These are phyloP conservation scores for Grammothele lineata DNA, from an alignment of 768 basidiomycete genomes.

Conservation along the genomic window DNA sequence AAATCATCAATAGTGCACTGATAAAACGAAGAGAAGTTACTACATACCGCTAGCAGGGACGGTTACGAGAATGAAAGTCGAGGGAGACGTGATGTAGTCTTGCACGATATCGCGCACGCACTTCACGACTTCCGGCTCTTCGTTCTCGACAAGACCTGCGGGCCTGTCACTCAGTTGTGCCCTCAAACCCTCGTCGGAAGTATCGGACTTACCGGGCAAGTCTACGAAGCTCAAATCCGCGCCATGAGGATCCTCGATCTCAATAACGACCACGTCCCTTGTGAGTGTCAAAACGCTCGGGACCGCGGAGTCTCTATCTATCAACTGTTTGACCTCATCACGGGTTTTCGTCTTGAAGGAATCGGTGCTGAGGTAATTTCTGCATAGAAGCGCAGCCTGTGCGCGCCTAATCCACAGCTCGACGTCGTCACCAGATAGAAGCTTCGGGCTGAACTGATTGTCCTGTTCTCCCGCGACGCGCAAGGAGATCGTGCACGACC, in stretches of 20 bases:
- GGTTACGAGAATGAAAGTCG: conserved; percentile 60
- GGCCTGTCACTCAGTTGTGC: too few species aligned
- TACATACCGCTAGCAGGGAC: conserved; percentile 58
- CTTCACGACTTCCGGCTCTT: conserved; percentile 33
- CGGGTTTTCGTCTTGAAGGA: conserved; percentile 22
- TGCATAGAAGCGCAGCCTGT: conserved; percentile 41
- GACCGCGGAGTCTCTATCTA: conserved; percentile 10
- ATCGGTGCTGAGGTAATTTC: conserved; percentile 12
- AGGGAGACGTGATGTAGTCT: conserved; percentile 40
- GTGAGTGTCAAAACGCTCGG: conserved; percentile 21
- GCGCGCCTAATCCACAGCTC: conserved; percentile 44
- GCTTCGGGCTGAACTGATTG: conserved; percentile 24
- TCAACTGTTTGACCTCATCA: conserved; percentile 23
- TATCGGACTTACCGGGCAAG: conserved; percentile 23
- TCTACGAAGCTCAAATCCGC: conserved; percentile 19
- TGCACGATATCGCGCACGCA: conserved; percentile 47
- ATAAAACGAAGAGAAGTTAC: neutral
- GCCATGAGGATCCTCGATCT: conserved; percentile 26
- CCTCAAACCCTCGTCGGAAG: too few species aligned
- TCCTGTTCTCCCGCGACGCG: conserved; percentile 16
- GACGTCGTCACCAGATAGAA: conserved; percentile 30
- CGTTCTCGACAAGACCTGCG: conserved; percentile 57
- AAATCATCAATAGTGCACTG: too few species aligned
- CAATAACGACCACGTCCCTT: conserved; percentile 24
- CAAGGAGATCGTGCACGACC: conserved; percentile 24